These are phyloP conservation scores for Elsinoe arachidis DNA, from an alignment of 2,329 filamentous ascomycete genomes.

Conservation along the genomic window DNA sequence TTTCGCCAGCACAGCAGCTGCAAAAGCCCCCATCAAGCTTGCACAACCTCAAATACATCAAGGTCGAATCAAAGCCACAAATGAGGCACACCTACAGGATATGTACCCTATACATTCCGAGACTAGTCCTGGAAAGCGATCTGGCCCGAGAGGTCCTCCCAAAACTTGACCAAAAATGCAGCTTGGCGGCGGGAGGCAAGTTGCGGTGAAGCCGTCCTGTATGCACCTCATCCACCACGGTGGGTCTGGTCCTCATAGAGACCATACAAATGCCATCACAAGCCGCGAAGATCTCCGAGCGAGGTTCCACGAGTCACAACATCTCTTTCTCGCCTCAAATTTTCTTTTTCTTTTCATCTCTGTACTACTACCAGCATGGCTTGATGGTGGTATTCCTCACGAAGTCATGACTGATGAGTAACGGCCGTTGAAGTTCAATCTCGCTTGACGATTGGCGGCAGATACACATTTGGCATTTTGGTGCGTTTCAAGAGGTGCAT, in stretches of 20 bases:
- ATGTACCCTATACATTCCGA: conserved; percentile 11
- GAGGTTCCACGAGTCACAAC: conserved; percentile 6
- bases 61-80: neutral
- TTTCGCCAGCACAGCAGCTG: neutral
- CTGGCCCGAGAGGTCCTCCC: neutral
- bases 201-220: conserved; percentile 1
- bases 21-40: neutral
- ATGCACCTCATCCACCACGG: neutral
- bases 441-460: conserved; percentile 6
- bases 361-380: neutral
- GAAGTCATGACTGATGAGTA: conserved; percentile 6
- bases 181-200: conserved; percentile 9
- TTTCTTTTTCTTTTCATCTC: neutral
- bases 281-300: neutral
- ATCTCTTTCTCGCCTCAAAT: neutral
- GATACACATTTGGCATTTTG: neutral
- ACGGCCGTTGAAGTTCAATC: conserved; percentile 2
- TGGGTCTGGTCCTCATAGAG: neutral
- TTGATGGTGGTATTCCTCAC: neutral
- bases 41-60: neutral
- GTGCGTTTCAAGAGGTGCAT: conserved; percentile 6
- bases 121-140: neutral
- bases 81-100: neutral
- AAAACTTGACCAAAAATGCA: neutral
- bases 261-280: conserved; percentile 8